Evolutionary conservation across 257 asterid genomes (phyloP).

Genomic region (Fraxinus excelsior): DNA sequence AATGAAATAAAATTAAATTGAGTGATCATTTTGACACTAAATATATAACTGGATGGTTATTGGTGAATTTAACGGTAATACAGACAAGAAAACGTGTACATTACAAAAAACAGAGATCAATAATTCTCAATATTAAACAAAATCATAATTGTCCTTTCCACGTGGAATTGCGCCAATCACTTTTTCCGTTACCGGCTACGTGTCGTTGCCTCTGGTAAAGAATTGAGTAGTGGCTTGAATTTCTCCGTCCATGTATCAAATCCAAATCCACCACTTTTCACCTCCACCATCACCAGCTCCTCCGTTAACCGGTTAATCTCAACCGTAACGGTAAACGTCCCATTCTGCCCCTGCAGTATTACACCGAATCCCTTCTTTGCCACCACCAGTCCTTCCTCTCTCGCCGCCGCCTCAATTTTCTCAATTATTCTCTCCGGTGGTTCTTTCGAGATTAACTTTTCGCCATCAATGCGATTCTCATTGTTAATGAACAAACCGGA

Average conservation of each 20-base stretch:
- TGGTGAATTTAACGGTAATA: too few species aligned
- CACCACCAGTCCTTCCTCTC: slow-evolving; percentile 39
- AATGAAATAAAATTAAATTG: too few species aligned
- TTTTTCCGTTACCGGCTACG: slow-evolving; percentile 15
- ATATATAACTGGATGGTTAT: too few species aligned
- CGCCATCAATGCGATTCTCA: slow-evolving; percentile 25
- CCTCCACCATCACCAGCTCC: slow-evolving; percentile 61
- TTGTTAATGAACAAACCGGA: slow-evolving; percentile 41
- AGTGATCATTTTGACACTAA: too few species aligned
- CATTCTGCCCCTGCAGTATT: slow-evolving; percentile 48
- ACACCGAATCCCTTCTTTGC: slow-evolving; percentile 36
- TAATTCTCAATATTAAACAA: not conserved
- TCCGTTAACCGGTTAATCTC: slow-evolving; percentile 65
- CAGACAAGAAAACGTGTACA: not conserved
- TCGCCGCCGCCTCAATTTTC: slow-evolving; percentile 42
- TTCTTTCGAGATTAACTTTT: slow-evolving; percentile 40
- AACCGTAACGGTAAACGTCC: slow-evolving; percentile 38
- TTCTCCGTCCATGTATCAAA: slow-evolving; percentile 51
- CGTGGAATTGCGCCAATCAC: not conserved
- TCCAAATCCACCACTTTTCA: slow-evolving; percentile 40
- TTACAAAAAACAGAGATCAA: not conserved
- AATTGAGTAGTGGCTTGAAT: slow-evolving; percentile 41
- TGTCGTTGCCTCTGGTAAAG: slow-evolving; percentile 34
- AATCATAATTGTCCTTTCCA: not conserved
- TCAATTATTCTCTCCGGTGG: slow-evolving; percentile 37